Evolutionary conservation across 2,329 filamentous ascomycete genomes (phyloP), one percentile per base, ranked within the genome.

Genomic region (Cytospora schulzeri): DNA sequence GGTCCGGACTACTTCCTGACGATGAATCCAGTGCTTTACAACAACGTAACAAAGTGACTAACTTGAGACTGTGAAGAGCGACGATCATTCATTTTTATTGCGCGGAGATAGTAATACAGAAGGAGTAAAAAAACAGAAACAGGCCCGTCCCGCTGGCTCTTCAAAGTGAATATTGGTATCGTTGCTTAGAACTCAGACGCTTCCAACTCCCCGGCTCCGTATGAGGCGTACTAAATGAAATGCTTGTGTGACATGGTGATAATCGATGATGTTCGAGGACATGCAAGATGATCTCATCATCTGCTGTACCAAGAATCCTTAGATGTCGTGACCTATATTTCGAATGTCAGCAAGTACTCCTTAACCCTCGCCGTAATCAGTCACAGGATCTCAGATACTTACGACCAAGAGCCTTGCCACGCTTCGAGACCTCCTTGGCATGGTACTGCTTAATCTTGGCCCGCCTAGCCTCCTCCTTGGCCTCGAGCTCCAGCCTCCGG

Each of bases 381-480:
- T 5, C 2, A 41, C 1, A 19, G 5, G 6, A 48, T 24, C 19
- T 22, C 26, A n/a, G 9, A 22, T n/a, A 86, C 85, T 78, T 80
- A 89, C 88, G 85, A 63, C 88, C 88, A 65, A 91, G 83, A n/a
- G 84, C 82, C 75, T 88, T 87, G n/a, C 86, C 88, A 60, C 87
- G 80, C 84, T 89, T 90, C 7, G 85, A 87, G 33, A 91, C 82
- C 71, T 86, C 84, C 69, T 80, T 82, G 1, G 88, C 88, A 71
- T 90, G 85, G 60, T 81, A 80, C 75, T 88, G 83, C 83, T 91
- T 91, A 59, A 90, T 84, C 81, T 86, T 88, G 1, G 88, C 88
- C 51, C 83, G 75, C 26, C 87, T 78, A 2, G 88, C 85, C 72
- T 89, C 86, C 75, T 89, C 87, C 69, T 81, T 81, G 1, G 88